phyloP scores from a whole-genome alignment of 2,329 filamentous ascomycete genomes.

The Sporothrix variecibatus region DNA sequence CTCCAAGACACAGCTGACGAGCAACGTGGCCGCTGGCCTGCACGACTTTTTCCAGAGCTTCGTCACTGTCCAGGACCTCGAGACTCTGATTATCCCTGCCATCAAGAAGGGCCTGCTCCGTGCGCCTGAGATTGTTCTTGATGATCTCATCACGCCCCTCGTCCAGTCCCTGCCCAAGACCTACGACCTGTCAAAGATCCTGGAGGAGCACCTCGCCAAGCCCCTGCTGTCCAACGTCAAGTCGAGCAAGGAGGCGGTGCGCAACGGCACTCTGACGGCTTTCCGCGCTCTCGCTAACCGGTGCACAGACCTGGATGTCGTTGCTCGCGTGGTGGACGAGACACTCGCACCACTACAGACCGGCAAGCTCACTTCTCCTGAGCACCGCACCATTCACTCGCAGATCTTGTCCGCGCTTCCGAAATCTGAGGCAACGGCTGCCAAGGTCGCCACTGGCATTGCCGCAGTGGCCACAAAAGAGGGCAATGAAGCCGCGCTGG shows the following conservation, averaged over 20 bases:
- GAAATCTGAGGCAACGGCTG: slow-evolving; percentile 61
- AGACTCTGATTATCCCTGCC: slow-evolving; percentile 73
- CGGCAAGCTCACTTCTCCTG: slow-evolving; percentile 79
- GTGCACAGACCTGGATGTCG: slow-evolving; percentile 56
- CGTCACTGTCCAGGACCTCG: slow-evolving; percentile 70
- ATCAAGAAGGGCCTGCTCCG: slow-evolving; percentile 87
- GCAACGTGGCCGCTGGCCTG: slow-evolving; percentile 71
- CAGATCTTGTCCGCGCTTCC: slow-evolving; percentile 73
- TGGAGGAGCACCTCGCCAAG: slow-evolving; percentile 75
- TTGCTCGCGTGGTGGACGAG: slow-evolving; percentile 74
- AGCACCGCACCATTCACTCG: slow-evolving; percentile 80
- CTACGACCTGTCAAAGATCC: slow-evolving; percentile 75
- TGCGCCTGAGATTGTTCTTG: slow-evolving; percentile 85
- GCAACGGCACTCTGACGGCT: slow-evolving; percentile 71
- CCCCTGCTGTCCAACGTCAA: slow-evolving; percentile 88
- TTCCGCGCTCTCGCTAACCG: slow-evolving; percentile 70
- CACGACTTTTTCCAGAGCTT: slow-evolving; percentile 82
- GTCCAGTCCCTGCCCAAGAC: slow-evolving; percentile 66
- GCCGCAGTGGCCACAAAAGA: slow-evolving; percentile 75
- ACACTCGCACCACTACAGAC: slow-evolving; percentile 76
- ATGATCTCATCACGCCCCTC: slow-evolving; percentile 74
- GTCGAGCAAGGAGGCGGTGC: slow-evolving; percentile 78
- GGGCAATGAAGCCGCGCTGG: slow-evolving; percentile 80
- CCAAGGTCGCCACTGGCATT: slow-evolving; percentile 67
- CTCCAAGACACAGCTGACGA: slow-evolving; percentile 70